Base-by-base conservation (phyloP, 2,329 filamentous ascomycete genomes). In the Lachnellula hyalina region DNA sequence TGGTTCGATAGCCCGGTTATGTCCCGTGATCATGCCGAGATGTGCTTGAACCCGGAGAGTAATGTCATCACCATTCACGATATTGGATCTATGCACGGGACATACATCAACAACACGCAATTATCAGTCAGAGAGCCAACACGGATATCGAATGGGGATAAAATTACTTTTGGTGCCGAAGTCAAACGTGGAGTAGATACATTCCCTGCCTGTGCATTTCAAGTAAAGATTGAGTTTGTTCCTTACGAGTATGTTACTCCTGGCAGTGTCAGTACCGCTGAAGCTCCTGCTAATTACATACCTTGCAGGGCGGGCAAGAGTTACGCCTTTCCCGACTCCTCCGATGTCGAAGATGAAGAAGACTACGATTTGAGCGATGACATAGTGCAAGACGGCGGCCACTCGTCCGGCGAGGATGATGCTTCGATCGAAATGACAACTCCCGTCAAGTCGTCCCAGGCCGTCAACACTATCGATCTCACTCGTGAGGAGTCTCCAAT, bases 1-100 rank as follows among this genome's bases (percentile, higher is more conserved):
- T 89, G 77, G 77, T 86, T 89, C 55, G 81, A 89, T 60, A 86
- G 82, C 54, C 82, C 86, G 0, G 86, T 90, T 36, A 86, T 90
- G 75, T 89, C 86, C 23, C 77, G 87, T 45, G 68, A 81, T 11
- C 87, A 90, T 70, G 87, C 86, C 15, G 70, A 79, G 44, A 65
- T 86, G 4, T 61, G 65, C 15, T 73, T 78, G 4, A 71, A 79
- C 48, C 62, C 74, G 9, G 67, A 74, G 2, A 63, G 68, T 6
- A 73, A 77, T 68, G 81, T 81, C 47, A 68, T 83, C 46, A 76
- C 72, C 50, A 72, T 86, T 56, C 71, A 69, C 55, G 83, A 86
- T 63, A 71, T 72, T 17, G 75, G 74, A 35, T 85, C 82, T 8
- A 83, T 84, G 75, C 83, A 86, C 65, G 83, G 83, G 32, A 86